A percentile compares a stretch with the other conserved stretches of the same genome.
Conservation (phyloP, 305 asterid species). For the Petunia hybrid region DNA sequence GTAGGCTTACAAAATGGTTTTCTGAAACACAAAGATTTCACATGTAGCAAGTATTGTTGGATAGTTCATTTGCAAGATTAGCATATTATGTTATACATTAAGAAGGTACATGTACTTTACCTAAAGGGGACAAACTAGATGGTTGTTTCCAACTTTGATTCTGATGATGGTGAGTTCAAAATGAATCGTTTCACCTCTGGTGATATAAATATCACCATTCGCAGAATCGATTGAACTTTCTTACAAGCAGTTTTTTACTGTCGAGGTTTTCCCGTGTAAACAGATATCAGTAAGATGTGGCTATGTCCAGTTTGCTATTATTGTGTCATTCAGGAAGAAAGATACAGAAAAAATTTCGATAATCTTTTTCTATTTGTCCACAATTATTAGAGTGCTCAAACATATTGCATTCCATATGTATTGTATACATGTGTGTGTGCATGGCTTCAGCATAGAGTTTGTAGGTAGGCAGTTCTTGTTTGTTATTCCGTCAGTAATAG, state of each 20-base stretch:
- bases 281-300: neutral
- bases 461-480: neutral
- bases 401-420: neutral
- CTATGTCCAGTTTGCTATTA: neutral
- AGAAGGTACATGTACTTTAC: too few relatives aligned
- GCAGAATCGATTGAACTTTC: neutral
- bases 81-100: too few relatives aligned
- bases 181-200: neutral
- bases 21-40: neutral
- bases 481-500: neutral
- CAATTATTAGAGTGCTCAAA: neutral
- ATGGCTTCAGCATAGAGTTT: neutral
- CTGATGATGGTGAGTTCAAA: neutral
- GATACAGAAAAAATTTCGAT: neutral
- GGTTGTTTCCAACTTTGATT: neutral
- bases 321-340: conserved; percentile 2
- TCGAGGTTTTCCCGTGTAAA: neutral
- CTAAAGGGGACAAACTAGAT: neutral
- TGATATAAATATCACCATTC: neutral
- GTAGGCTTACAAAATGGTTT: neutral
- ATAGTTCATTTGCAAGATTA: neutral
- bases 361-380: neutral
- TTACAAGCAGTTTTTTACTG: neutral
- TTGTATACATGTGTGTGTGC: neutral
- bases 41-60: neutral